These are phyloP conservation scores for Dendrobium catenatum DNA, from an alignment of 106 monocot species.

Conservation along the genomic window DNA sequence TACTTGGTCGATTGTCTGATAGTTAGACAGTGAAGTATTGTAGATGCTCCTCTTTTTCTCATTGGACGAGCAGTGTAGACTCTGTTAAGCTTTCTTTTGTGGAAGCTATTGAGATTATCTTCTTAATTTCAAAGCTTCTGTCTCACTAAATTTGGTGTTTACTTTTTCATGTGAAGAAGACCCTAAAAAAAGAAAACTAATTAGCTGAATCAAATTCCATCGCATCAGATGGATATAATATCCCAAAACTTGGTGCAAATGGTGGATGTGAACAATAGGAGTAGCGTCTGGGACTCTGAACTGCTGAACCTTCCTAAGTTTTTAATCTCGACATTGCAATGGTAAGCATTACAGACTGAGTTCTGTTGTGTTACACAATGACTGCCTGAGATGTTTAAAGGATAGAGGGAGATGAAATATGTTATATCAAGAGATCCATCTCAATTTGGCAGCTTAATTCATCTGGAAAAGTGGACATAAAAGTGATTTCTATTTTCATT, in stretches of 20 bases:
- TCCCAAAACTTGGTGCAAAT: slow-evolving; percentile 37
- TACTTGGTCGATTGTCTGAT: slow-evolving; percentile 80
- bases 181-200: too few species aligned
- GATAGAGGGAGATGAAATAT: slow-evolving; percentile 69
- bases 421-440: slow-evolving; percentile 62
- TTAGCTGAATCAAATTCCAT: slow-evolving; percentile 15
- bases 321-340: slow-evolving; percentile 67
- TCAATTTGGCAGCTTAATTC: slow-evolving; percentile 80
- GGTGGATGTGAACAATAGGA: slow-evolving; percentile 68
- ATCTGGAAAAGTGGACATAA: slow-evolving; percentile 21
- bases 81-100: slow-evolving; percentile 58
- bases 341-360: neutral
- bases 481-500: neutral
- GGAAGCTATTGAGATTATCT: slow-evolving; percentile 45
- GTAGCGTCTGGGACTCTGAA: slow-evolving; percentile 70
- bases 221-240: slow-evolving; percentile 69
- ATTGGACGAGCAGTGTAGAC: slow-evolving; percentile 66
- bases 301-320: slow-evolving; percentile 38
- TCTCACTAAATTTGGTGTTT: neutral
- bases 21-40: slow-evolving; percentile 73
- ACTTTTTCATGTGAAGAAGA: too few species aligned
- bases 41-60: slow-evolving; percentile 74
- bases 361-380: too few species aligned
- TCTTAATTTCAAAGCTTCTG: slow-evolving; percentile 47
- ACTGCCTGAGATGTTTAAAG: slow-evolving; percentile 54